These are phyloP conservation scores for Pleurotus pulmonarius DNA, from an alignment of 768 basidiomycete genomes.

Conservation along the genomic window DNA sequence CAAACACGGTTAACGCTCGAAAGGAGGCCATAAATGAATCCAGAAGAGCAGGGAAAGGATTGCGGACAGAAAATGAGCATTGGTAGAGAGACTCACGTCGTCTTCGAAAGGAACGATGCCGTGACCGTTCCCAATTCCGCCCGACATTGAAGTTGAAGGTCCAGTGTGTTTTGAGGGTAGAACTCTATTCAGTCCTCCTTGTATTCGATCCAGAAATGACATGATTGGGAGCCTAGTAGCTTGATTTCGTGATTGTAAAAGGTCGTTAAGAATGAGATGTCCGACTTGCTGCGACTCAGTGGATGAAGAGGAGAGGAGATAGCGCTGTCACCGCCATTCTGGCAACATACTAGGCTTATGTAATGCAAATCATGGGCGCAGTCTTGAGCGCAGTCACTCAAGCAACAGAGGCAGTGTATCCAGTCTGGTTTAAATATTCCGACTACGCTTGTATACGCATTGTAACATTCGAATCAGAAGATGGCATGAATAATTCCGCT, in stretches of 20 bases:
- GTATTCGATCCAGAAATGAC: constrained; percentile 56
- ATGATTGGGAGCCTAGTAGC: constrained; percentile 25
- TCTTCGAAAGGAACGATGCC: constrained; percentile 64
- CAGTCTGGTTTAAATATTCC: too few species aligned
- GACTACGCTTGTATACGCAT: not conserved
- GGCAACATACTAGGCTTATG: not conserved
- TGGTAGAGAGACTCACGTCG: constrained; percentile 51
- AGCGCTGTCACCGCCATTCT: not conserved
- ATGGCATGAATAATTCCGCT: constrained; percentile 43
- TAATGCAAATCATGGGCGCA: not conserved
- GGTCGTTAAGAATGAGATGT: not conserved
- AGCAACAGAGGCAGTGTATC: not conserved
- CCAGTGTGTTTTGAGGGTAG: constrained; percentile 37
- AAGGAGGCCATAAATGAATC: constrained; percentile 9
- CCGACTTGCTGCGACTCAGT: not conserved
- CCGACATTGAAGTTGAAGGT: constrained; percentile 36
- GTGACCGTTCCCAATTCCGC: constrained; percentile 57
- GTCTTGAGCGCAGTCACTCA: not conserved
- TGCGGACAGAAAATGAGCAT: not conserved
- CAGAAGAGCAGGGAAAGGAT: constrained; percentile 11
- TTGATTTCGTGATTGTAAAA: not conserved
- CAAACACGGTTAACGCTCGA: not conserved
- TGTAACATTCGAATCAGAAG: constrained; percentile 26
- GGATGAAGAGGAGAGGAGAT: constrained; percentile 1
- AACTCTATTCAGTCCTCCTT: constrained; percentile 43